Base-by-base conservation (phyloP, 2,329 filamentous ascomycete species). In the Cladosporium sp. region DNA sequence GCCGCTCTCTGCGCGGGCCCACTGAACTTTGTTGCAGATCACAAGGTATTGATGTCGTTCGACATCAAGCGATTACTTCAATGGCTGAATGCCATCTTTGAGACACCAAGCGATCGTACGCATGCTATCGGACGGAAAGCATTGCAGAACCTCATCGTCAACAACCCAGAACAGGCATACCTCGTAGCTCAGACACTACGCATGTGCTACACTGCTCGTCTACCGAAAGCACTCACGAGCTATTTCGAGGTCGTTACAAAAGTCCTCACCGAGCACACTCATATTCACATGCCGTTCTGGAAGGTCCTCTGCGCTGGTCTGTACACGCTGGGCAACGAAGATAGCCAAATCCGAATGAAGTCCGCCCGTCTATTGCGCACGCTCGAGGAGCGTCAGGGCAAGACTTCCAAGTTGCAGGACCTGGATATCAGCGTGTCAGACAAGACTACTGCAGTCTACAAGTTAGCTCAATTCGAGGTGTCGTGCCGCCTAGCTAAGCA, bases 371-470 rank as follows among this genome's bases (percentile, higher is more conserved):
- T 97, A 32, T 79, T 99, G 12, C 84, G 91, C 39, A 86, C 85
- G 0, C 78, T 97, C 1, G 94, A 97, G 72, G 86, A 91, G 63
- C 84, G 90, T 22, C 89, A 94, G 63, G 84, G 87, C 62, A 88
- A 89, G 63, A 94, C 85, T 62, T 96, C 93, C 1, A 95, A 95
- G 69, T 85, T 99, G 6, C 91, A 96, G 70, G 94, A 99, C 71
- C 95, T 97, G 59, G 94, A 99, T 68, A 97, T 99, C 66, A 97
- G 92, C 71, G 94, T 99, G 58, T 95, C 93, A 0, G 95, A 99
- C 75, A 97, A 97, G 75, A 99, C 95, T 0, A 96, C 96, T 64
- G 92, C 93, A 0, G 93, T 99, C 2, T 99, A 97, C 75, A 99
- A 99, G 75, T 80, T 95, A 44, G 94, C 95, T 0, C 94, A 99